phyloP scores from a whole-genome alignment of 495 filamentous ascomycete species.

The Aspergillus biplanus region DNA sequence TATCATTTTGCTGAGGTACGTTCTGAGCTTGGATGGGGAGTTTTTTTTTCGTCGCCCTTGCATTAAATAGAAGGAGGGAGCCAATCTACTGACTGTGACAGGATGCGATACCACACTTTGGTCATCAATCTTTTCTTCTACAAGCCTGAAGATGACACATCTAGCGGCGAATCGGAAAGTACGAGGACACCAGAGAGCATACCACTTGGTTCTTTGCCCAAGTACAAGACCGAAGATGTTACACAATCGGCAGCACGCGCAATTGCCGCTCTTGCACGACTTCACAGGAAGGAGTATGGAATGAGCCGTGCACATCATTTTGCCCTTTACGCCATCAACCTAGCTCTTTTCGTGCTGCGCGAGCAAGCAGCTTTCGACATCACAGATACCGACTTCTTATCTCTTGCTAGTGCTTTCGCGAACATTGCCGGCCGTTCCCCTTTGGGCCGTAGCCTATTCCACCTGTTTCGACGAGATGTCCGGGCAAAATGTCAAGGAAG shows the following conservation, averaged over 20 bases:
- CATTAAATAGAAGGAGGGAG: not conserved
- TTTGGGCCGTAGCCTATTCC: slow-evolving; percentile 44
- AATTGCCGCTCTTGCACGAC: slow-evolving; percentile 38
- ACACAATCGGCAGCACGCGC: slow-evolving; percentile 35
- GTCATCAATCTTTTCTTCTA: slow-evolving; percentile 46
- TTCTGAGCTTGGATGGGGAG: not conserved
- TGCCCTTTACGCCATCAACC: slow-evolving; percentile 49
- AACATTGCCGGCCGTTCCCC: slow-evolving; percentile 44
- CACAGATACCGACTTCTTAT: slow-evolving; percentile 43
- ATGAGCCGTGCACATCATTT: slow-evolving; percentile 48
- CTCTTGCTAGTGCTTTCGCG: slow-evolving; percentile 41
- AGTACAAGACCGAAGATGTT: slow-evolving; percentile 31
- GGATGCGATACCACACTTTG: slow-evolving; percentile 46
- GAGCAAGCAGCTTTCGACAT: slow-evolving; percentile 42
- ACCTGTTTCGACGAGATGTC: slow-evolving; percentile 46
- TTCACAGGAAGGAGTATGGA: slow-evolving; percentile 43
- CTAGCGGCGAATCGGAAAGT: slow-evolving; percentile 24
- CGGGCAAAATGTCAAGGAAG: slow-evolving; percentile 37
- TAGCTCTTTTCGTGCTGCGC: slow-evolving; percentile 46
- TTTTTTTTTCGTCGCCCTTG: not conserved
- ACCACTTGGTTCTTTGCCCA: slow-evolving; percentile 28
- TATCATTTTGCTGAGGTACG: slow-evolving; percentile 43
- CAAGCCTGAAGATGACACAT: slow-evolving; percentile 25
- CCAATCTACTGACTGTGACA: slow-evolving; percentile 14
- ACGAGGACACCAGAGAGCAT: slow-evolving; percentile 43